Conservation (phyloP, 2,329 filamentous ascomycete genomes). For the Pleochaeta shiraiana region DNA sequence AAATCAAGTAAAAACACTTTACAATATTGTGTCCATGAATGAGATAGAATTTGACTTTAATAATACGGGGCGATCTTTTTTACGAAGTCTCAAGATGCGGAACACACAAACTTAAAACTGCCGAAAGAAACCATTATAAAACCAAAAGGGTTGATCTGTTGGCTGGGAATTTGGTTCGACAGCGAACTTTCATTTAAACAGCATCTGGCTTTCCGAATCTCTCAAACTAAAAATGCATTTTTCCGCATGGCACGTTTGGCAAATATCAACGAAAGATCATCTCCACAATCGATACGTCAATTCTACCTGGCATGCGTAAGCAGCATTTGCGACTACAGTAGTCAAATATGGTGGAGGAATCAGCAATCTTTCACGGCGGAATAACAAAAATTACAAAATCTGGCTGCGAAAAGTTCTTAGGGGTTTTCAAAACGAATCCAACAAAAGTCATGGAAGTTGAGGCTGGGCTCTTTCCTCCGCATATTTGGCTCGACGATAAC, state of each 20-base stretch:
- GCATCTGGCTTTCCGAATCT: neutral
- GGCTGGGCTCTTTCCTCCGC: neutral
- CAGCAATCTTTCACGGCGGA: neutral
- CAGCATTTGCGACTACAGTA: neutral
- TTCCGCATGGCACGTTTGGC: neutral
- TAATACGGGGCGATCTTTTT: neutral
- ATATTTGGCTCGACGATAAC: neutral
- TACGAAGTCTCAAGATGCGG: neutral
- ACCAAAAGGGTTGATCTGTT: neutral
- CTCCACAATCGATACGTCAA: neutral
- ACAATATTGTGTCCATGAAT: neutral
- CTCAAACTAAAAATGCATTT: neutral
- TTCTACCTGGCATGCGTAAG: neutral
- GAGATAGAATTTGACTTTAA: neutral
- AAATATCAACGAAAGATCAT: neutral
- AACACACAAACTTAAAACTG: neutral
- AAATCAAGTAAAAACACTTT: neutral
- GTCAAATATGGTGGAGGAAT: neutral
- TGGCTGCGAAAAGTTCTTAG: neutral
- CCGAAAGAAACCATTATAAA: neutral
- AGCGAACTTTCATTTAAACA: neutral
- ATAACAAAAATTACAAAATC: neutral
- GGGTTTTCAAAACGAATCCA: neutral
- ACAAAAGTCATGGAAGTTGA: neutral
- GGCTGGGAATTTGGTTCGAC: neutral